These are phyloP conservation scores for Globisporangium perplexum DNA, from an alignment of 352 stramenopile species.

Conservation along the genomic window DNA sequence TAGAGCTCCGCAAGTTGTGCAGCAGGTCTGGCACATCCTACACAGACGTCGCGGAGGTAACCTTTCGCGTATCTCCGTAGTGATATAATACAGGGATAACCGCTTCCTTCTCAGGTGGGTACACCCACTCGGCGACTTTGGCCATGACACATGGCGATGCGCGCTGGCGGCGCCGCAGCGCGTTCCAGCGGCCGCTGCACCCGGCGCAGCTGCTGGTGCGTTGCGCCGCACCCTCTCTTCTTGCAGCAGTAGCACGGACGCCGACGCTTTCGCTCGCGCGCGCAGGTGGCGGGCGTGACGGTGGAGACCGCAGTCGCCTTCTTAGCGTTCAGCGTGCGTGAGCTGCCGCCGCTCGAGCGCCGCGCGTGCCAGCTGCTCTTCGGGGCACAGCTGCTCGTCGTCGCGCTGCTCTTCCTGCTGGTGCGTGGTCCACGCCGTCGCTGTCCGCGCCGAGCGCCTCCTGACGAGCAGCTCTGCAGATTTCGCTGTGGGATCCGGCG, in stretches of 20 bases:
- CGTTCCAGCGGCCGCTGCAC: constrained; percentile 39
- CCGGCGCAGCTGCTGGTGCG: constrained; percentile 30
- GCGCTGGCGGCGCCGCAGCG: constrained; percentile 26
- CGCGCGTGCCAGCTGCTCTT: constrained; percentile 34
- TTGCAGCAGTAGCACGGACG: not conserved
- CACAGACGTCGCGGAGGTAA: no score
- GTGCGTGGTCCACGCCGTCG: constrained; percentile 15
- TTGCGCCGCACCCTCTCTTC: not conserved
- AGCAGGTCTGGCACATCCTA: no score
- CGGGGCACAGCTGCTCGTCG: constrained; percentile 30
- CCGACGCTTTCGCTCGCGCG: not conserved
- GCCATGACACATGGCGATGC: not conserved
- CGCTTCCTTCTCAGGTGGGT: not conserved
- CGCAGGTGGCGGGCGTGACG: constrained; percentile 31
- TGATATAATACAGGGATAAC: not conserved
- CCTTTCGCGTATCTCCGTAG: no score
- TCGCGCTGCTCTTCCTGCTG: constrained; percentile 14
- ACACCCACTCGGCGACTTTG: not conserved
- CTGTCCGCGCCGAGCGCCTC: not conserved
- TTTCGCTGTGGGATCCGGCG: constrained; percentile 42
- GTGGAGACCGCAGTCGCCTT: constrained; percentile 37
- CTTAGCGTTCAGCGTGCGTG: constrained; percentile 34
- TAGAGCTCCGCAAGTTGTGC: constrained; percentile 78
- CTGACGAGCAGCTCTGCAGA: constrained; percentile 18
- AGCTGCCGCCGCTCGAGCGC: constrained; percentile 34